Evolutionary conservation across 495 filamentous ascomycete species (phyloP), one percentile per base, ranked within the genome.

Genomic region (Daldinia grandis): DNA sequence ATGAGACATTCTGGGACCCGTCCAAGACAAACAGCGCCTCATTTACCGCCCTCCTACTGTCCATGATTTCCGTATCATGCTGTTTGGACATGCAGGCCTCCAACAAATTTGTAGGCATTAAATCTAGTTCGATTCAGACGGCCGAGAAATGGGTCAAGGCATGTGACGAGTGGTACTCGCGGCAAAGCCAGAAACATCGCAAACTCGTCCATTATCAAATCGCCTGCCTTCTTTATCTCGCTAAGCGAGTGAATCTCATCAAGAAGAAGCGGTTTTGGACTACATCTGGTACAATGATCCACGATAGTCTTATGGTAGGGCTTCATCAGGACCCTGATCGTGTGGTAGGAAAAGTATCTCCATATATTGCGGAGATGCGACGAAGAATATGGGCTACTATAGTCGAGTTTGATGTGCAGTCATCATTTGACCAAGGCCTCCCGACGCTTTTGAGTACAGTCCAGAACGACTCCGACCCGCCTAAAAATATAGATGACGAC

Each of bases 21-120:
- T 73, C 69, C 3, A 73, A 78, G 40, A 69, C 76, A 10, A 76
- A 80, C 55, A 79, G 57, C 17, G 81, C 81, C 31, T 75, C 83
- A n/a, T 84, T 84, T 58, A 84, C 82, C 5, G 83, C 78, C 1
- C 76, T 85, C 14, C 53, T 86, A 0, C 49, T 80, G 5, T 68
- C 72, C 27, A 80, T 80, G 66, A 72, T 78, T 10, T 65, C 78
- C 3, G 75, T 78, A 8, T 76, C 77, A 15, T 76, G 75, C 92
- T 51, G 91, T 86, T 17, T 96, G 87, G 91, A 95, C 91, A 82
- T 87, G 69, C 76, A 77, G 53, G 57, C 68, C 15, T 76, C 75
- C 6, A 70, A 64, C 57, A 75, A 74, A 37, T 77, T 74, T 28
- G 71, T 77, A n/a, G 75, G 75, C 24, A 61, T 77, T 4, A 77